These are phyloP conservation scores for Venturia asperata DNA, from an alignment of 2,329 filamentous ascomycete genomes.

Conservation along the genomic window DNA sequence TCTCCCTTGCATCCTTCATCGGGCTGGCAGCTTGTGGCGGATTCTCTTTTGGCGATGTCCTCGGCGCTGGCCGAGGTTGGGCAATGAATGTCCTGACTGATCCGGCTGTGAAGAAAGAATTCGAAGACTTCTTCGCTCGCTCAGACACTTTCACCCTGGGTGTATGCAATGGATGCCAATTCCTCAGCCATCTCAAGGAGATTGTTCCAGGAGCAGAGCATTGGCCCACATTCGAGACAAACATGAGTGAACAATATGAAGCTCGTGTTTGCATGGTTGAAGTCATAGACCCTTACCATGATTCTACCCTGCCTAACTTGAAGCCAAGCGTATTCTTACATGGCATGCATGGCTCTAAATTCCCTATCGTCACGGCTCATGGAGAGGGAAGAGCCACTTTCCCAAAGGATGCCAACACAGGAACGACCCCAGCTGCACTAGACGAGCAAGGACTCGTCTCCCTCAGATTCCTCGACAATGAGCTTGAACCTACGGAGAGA, in stretches of 20 bases:
- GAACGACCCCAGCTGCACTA: conserved; percentile 43
- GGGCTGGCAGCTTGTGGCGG: conserved; percentile 93
- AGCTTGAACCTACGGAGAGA: conserved; percentile 62
- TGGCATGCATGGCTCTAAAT: conserved; percentile 72
- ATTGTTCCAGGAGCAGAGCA: conserved; percentile 74
- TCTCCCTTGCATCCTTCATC: conserved; percentile 73
- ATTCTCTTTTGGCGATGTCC: conserved; percentile 88
- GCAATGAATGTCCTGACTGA: conserved; percentile 88
- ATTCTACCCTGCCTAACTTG: conserved; percentile 32
- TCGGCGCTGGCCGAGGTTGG: conserved; percentile 96
- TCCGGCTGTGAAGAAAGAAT: conserved; percentile 65
- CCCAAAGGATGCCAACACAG: conserved; percentile 28
- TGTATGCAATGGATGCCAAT: conserved; percentile 97
- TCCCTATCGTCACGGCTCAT: conserved; percentile 85
- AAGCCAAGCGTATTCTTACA: conserved; percentile 75
- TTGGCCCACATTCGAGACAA: conserved; percentile 85
- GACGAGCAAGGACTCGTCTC: conserved; percentile 63
- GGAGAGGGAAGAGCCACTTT: conserved; percentile 75
- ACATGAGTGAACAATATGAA: conserved; percentile 83
- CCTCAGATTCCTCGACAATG: conserved; percentile 81
- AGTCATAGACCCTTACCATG: conserved; percentile 53
- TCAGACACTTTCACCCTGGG: conserved; percentile 87
- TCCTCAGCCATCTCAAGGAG: conserved; percentile 74
- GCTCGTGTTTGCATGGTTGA: conserved; percentile 79
- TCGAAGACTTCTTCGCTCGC: conserved; percentile 77